These are phyloP conservation scores for Metarhizium sp. DNA, from an alignment of 2,329 filamentous ascomycete species.

Conservation along the genomic window DNA sequence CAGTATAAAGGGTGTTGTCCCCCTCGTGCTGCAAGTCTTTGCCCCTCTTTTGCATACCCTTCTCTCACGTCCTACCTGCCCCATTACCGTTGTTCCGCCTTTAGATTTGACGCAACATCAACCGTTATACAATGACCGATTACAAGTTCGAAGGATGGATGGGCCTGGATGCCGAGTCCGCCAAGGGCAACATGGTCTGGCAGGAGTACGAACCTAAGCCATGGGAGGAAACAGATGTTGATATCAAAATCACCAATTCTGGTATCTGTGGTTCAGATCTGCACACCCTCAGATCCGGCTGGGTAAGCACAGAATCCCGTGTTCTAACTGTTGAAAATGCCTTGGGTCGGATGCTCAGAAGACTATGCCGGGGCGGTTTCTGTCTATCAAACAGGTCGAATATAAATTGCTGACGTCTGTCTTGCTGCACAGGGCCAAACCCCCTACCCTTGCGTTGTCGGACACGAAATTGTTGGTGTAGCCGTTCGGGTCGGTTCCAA, in stretches of 20 bases:
- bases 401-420: neutral
- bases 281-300: conserved; percentile 48
- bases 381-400: too few species aligned
- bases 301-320: conserved; percentile 21
- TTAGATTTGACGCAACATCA: neutral
- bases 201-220: conserved; percentile 50
- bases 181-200: conserved; percentile 45
- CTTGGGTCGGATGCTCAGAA: neutral
- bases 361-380: neutral
- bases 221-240: conserved; percentile 58
- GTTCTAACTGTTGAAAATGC: neutral
- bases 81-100: neutral
- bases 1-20: neutral
- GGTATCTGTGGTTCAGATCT: conserved; percentile 57
- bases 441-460: conserved; percentile 41
- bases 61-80: too few species aligned
- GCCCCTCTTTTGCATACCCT: too few species aligned
- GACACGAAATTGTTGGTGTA: conserved; percentile 57
- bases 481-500: conserved; percentile 43
- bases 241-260: conserved; percentile 57
- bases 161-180: conserved; percentile 29
- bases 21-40: neutral
- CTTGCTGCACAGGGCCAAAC: conserved; percentile 1
- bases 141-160: conserved; percentile 45
- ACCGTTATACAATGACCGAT: conserved; percentile 19